A percentile compares a stretch with the other conserved stretches of the same genome.
phyloP scores from a whole-genome alignment of 2,329 filamentous ascomycete genomes.

The Chaetomium strumarium region DNA sequence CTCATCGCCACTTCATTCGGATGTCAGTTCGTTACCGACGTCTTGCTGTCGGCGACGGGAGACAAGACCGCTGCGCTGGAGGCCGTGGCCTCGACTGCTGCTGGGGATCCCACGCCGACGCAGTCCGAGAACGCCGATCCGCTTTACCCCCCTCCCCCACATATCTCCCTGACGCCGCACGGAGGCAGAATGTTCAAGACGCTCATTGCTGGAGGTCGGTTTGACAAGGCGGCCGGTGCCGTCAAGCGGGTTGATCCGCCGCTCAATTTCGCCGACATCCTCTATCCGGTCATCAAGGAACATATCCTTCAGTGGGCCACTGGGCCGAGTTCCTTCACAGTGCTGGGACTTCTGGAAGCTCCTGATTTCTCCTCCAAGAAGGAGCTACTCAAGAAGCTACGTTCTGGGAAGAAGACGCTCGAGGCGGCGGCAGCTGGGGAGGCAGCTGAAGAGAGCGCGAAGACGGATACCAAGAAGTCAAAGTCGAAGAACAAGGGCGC shows the following conservation, averaged over 20 bases:
- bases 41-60: constrained; percentile 68
- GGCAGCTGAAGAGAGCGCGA: constrained; percentile 47
- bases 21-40: constrained; percentile 78
- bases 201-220: constrained; percentile 82
- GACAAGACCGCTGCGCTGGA: constrained; percentile 70
- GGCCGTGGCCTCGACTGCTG: constrained; percentile 60
- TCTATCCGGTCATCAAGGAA: constrained; percentile 77
- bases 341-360: constrained; percentile 74
- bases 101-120: constrained; percentile 45
- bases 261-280: constrained; percentile 69
- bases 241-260: constrained; percentile 68
- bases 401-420: constrained; percentile 66
- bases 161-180: constrained; percentile 55
- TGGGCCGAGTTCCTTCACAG: constrained; percentile 77
- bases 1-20: constrained; percentile 74
- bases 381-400: constrained; percentile 63
- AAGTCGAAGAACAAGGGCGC: constrained; percentile 38
- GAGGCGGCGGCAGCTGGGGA: constrained; percentile 60
- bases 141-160: constrained; percentile 33
- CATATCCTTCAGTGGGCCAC: constrained; percentile 78
- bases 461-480: constrained; percentile 42
- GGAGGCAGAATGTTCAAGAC: constrained; percentile 85
- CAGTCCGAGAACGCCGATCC: constrained; percentile 35
- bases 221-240: constrained; percentile 66
- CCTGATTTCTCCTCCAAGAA: constrained; percentile 61